Percentiles rank a stretch among this genome's conserved stretches.
Evolutionary conservation across 1,284 basidiomycete genomes (phyloP).

Genomic region (Cryptococcus sp.): DNA sequence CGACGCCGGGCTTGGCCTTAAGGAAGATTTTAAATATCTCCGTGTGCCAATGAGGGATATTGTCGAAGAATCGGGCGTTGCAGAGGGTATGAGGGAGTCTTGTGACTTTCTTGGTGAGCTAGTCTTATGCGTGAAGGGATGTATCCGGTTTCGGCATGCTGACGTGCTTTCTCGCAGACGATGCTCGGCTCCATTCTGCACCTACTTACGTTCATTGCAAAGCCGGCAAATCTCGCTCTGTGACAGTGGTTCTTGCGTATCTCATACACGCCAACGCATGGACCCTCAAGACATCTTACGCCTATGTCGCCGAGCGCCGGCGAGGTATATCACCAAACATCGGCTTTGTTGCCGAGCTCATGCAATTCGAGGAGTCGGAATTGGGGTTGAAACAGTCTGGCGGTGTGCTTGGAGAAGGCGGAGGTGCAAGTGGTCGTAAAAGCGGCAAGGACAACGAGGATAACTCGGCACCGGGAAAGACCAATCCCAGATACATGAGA

Average conservation of each 20-base stretch:
- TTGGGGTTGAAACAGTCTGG: slow-evolving; percentile 78
- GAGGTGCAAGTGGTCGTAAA: slow-evolving; percentile 4
- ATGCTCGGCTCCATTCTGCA: slow-evolving; percentile 80
- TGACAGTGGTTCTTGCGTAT: slow-evolving; percentile 96
- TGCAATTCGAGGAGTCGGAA: slow-evolving; percentile 91
- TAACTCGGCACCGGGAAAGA: slow-evolving; percentile 56
- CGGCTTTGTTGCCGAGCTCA: slow-evolving; percentile 93
- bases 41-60: slow-evolving; percentile 91
- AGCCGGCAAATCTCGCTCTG: slow-evolving; percentile 91
- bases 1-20: slow-evolving; percentile 69
- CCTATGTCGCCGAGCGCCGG: slow-evolving; percentile 84
- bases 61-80: slow-evolving; percentile 89
- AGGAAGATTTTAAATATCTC: slow-evolving; percentile 72
- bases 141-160: too few relatives aligned
- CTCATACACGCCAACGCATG: slow-evolving; percentile 95
- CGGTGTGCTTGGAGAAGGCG: slow-evolving; percentile 56
- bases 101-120: slow-evolving; percentile 80
- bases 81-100: slow-evolving; percentile 76
- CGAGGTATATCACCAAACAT: slow-evolving; percentile 97
- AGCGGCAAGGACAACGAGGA: slow-evolving; percentile 11
- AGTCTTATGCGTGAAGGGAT: not conserved
- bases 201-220: slow-evolving; percentile 96
- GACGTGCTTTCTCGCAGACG: slow-evolving; percentile 61
- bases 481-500: slow-evolving; percentile 61
- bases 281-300: slow-evolving; percentile 86